Percentiles rank a stretch among this genome's conserved stretches.
Evolutionary conservation across 164 flowering plant species (phyloP).

Genomic region (Vitis rupestris): DNA sequence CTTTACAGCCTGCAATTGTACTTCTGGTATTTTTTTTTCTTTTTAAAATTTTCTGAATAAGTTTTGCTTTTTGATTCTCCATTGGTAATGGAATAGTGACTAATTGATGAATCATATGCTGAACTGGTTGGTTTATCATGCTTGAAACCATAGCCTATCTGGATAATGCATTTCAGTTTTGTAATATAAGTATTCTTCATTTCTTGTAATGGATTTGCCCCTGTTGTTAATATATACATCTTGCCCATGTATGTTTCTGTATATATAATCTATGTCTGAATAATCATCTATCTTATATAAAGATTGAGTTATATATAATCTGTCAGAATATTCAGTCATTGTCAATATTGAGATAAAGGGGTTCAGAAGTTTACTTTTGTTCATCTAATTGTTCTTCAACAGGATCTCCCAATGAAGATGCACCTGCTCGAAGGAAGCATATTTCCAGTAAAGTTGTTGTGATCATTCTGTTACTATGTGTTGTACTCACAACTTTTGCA

Average conservation of each 20-base stretch:
- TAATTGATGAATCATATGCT: neutral
- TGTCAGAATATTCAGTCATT: neutral
- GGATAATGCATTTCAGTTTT: neutral
- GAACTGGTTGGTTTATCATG: neutral
- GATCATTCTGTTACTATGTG: conserved; percentile 58
- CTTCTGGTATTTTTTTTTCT: conserved; percentile 50
- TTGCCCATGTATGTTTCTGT: too few relatives aligned
- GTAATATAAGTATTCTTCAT: too few relatives aligned
- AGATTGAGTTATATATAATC: neutral
- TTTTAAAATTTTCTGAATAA: neutral
- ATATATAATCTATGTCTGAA: too few relatives aligned
- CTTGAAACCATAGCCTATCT: neutral
- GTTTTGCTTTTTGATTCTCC: neutral
- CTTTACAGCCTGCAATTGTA: conserved; percentile 84
- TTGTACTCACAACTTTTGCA: conserved; percentile 55
- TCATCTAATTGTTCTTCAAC: conserved; percentile 20
- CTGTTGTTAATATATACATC: too few relatives aligned
- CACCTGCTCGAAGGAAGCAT: conserved; percentile 39
- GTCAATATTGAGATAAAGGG: neutral
- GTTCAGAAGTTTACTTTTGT: conserved; percentile 5
- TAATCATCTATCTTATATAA: too few relatives aligned
- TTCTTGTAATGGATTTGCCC: too few relatives aligned
- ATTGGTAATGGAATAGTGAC: neutral
- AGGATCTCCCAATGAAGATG: conserved; percentile 38
- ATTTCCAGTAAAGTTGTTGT: conserved; percentile 51